Percentiles rank a stretch among this genome's conserved stretches.
These are phyloP conservation scores for Heritiera fomes DNA, from an alignment of 345 rosid genomes.

Conservation along the genomic window DNA sequence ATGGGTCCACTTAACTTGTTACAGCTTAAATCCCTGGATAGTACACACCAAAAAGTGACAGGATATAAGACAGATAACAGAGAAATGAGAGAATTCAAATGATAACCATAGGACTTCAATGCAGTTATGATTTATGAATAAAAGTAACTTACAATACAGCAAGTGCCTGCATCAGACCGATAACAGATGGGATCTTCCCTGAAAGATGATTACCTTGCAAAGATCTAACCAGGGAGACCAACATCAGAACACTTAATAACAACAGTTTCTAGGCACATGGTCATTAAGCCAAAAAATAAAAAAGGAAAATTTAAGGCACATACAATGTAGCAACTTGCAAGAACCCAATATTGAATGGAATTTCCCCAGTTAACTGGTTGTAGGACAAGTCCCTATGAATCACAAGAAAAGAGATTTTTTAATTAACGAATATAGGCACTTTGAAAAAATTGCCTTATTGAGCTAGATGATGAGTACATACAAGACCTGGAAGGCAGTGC, in stretches of 20 bases:
- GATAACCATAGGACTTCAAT: neutral
- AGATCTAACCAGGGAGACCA: constrained; percentile 52
- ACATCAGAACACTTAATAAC: constrained; percentile 10
- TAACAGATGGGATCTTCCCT: constrained; percentile 90
- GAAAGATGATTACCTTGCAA: constrained; percentile 86
- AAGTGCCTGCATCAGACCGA: constrained; percentile 99
- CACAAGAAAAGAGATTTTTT: constrained; percentile 12
- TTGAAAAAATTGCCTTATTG: neutral
- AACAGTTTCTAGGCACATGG: neutral
- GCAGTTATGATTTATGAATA: neutral
- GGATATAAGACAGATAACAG: neutral
- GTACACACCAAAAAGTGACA: constrained; percentile 15
- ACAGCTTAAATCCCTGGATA: constrained; percentile 80
- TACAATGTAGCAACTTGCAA: constrained; percentile 98
- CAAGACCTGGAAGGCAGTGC: constrained; percentile 98
- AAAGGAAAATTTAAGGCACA: constrained; percentile 24
- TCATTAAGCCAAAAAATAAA: too few species aligned
- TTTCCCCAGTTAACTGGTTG: constrained; percentile 83
- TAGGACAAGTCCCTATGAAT: constrained; percentile 86
- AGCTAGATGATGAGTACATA: constrained; percentile 49
- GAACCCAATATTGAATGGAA: constrained; percentile 96
- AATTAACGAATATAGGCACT: neutral
- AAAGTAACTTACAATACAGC: constrained; percentile 80
- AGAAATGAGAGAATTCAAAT: neutral
- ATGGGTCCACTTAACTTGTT: constrained; percentile 83